Evolutionary conservation across 108 stramenopile genomes (phyloP), one percentile per base, ranked within the genome.

Genomic region (Aurantiochytrium sp.): DNA sequence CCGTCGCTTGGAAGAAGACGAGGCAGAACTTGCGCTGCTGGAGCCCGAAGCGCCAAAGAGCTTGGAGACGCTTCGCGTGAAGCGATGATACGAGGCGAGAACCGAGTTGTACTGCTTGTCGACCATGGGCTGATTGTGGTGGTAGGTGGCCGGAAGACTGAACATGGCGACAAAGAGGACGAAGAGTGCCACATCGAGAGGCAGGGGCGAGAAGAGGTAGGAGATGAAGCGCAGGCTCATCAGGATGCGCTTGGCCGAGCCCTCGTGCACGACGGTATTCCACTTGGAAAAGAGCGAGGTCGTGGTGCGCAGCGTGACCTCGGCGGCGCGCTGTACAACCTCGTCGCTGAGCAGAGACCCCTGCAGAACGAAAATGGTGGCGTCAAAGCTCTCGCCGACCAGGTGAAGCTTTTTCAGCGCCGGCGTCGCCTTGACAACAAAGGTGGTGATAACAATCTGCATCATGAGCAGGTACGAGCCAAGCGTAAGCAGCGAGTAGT

Each of bases 391-490:
- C n/a, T 81, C 73, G 73, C 73, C 30, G 32, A 81, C 73, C 21
- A 81, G 73, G 73, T 42, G 73, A 24, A 81, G 73, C 45, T 81
- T 81, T 48, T 81, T 81, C 73, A 81, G 73, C 39, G 19, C 45
- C 12, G 73, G 73, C 42, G 73, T 81, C 10, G 73, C 73, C 45
- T 81, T 81, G 42, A 81, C 73, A 41, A 81, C 73, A 81, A 81
- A 81, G 6, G 73, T 81, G 17, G 73, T 81, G 45, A 81, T 81
- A 24, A 81, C 73, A 12, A 81, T 81, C 24, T 81, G 73, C 73
- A 81, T 81, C 73, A 81, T 48, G 45, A 81, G 73, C 73, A 81
- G 39, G 45, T 81, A 81, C 42, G 42, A 48, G 0, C 73, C 73
- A 17, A 81, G 73, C 39, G 73, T 81, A 12, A 81, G 45, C 39